phyloP scores from a whole-genome alignment of 2,329 filamentous ascomycete species.

The Fusarium torreyae region DNA sequence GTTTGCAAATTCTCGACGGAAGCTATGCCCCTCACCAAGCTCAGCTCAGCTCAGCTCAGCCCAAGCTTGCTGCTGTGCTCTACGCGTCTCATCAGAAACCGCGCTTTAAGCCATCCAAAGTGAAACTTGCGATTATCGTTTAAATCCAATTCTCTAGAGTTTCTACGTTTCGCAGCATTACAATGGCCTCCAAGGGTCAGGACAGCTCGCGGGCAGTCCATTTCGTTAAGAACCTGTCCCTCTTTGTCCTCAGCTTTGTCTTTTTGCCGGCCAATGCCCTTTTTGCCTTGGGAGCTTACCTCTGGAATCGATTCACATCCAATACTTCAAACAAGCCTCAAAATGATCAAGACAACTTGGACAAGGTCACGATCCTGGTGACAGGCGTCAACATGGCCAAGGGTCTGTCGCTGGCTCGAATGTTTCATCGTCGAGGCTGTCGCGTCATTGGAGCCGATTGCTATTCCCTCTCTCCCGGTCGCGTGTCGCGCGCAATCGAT shows the following conservation, averaged over 20 bases:
- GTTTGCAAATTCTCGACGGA: neutral
- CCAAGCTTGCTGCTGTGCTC: neutral
- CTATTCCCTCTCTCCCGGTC: constrained; percentile 66
- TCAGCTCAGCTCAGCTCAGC: neutral
- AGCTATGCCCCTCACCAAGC: neutral
- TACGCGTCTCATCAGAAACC: too few relatives aligned
- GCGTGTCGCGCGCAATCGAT: constrained; percentile 70
- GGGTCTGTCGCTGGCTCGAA: constrained; percentile 75
- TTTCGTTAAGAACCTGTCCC: constrained; percentile 33
- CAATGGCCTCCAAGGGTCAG: neutral
- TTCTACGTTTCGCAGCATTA: neutral
- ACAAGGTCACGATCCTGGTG: constrained; percentile 71
- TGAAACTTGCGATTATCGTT: constrained; percentile 8
- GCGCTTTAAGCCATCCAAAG: neutral
- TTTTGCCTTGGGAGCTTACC: constrained; percentile 16
- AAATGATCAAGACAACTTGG: constrained; percentile 13
- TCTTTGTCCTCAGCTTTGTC: constrained; percentile 31
- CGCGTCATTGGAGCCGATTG: constrained; percentile 81
- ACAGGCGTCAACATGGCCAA: constrained; percentile 82
- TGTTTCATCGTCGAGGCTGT: constrained; percentile 75
- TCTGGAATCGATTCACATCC: constrained; percentile 20
- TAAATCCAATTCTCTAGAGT: neutral
- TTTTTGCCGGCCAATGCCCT: constrained; percentile 15
- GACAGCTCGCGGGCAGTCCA: constrained; percentile 13
- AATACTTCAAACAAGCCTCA: neutral